phyloP scores from a whole-genome alignment of 163 green algal species.

The Chloromonas sp. region DNA sequence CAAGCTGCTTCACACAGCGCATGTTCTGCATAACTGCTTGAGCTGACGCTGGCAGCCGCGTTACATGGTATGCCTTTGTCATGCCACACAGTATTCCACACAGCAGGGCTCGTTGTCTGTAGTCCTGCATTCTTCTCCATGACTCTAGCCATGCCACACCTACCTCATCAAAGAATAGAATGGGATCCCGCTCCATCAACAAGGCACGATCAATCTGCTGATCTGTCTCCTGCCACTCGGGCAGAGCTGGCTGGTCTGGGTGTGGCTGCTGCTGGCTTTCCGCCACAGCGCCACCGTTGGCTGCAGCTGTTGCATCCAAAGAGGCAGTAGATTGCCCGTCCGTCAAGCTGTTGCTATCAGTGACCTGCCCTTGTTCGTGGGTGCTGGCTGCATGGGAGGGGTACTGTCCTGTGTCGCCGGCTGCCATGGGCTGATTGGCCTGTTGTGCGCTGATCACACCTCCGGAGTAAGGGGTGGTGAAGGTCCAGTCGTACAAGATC shows the following conservation, averaged over 20 bases:
- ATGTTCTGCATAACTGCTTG: too few relatives aligned
- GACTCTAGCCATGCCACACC: too few relatives aligned
- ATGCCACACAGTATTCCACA: too few relatives aligned
- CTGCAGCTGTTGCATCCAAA: too few relatives aligned
- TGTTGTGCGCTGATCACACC: conserved; percentile 8
- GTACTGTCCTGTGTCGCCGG: not conserved
- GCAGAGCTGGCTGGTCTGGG: not conserved
- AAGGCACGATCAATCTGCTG: conserved; percentile 66
- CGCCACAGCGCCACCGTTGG: not conserved
- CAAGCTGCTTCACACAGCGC: too few relatives aligned
- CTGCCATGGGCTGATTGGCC: not conserved
- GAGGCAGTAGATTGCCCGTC: not conserved
- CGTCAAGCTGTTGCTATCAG: not conserved
- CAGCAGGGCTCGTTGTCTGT: too few relatives aligned
- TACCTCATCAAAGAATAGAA: conserved; percentile 88
- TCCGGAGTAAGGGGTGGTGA: conserved; percentile 79
- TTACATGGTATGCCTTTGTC: too few relatives aligned
- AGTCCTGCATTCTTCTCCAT: too few relatives aligned
- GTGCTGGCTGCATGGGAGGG: not conserved
- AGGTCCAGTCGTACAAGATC: conserved; percentile 90
- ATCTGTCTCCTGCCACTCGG: conserved; percentile 41
- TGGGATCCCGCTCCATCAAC: conserved; percentile 85
- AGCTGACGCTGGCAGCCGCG: too few relatives aligned
- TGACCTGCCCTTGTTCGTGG: too few relatives aligned
- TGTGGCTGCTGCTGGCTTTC: conserved; percentile 11